Percentiles rank a stretch among this genome's conserved stretches.
These are phyloP conservation scores for Candida insectorum DNA, from an alignment of 805 yeast species.

Conservation along the genomic window DNA sequence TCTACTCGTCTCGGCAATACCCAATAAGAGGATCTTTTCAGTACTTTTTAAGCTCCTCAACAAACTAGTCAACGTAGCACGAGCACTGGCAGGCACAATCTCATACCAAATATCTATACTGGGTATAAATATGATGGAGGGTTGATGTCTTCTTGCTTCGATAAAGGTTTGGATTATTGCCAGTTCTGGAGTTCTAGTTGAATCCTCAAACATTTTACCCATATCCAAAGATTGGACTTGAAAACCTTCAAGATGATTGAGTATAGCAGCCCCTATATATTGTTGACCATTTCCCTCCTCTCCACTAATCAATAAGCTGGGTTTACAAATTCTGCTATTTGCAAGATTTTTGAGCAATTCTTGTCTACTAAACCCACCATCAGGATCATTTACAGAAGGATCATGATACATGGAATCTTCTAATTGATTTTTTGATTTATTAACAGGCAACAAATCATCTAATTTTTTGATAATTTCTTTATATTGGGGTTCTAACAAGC, in stretches of 20 bases:
- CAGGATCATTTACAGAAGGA: conserved; percentile 50
- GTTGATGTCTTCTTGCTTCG: conserved; percentile 87
- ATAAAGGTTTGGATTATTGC: conserved; percentile 76
- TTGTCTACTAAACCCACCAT: conserved; percentile 68
- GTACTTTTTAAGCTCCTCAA: conserved; percentile 64
- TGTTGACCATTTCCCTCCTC: conserved; percentile 80
- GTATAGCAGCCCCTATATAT: conserved; percentile 76
- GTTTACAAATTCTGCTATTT: conserved; percentile 70
- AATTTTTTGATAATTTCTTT: conserved; percentile 44
- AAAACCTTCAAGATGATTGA: conserved; percentile 82
- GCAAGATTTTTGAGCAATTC: conserved; percentile 51
- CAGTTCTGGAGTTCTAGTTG: conserved; percentile 79
- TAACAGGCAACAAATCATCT: conserved; percentile 60
- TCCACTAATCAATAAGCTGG: conserved; percentile 75
- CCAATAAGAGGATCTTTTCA: conserved; percentile 73
- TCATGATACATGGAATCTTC: conserved; percentile 70
- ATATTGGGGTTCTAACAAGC: conserved; percentile 57
- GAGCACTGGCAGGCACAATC: conserved; percentile 66
- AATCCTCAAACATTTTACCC: conserved; percentile 71
- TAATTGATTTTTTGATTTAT: conserved; percentile 47
- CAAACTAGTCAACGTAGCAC: conserved; percentile 67
- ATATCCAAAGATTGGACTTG: conserved; percentile 85
- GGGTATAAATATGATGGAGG: conserved; percentile 81
- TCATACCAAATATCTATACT: conserved; percentile 73
- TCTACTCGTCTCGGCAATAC: conserved; percentile 56